Conservation (phyloP, 352 stramenopile species). For the Albugo laibachii region DNA sequence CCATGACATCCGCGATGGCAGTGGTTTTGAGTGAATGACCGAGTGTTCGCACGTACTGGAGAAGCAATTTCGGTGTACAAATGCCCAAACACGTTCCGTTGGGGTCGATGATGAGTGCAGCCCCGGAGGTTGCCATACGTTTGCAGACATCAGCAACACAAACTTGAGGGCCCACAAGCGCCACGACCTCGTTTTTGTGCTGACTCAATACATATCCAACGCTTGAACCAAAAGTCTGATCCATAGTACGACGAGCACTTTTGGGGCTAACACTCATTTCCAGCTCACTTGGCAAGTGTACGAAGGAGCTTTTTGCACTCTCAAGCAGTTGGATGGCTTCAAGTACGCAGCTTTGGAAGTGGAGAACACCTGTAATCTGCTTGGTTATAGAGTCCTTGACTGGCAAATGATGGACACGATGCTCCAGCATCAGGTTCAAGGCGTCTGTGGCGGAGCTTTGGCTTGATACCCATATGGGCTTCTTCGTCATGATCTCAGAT, state of each 20-base stretch:
- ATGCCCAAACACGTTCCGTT: constrained; percentile 82
- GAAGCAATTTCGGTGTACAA: constrained; percentile 95
- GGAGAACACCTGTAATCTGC: constrained; percentile 87
- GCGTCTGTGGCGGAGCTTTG: constrained; percentile 91
- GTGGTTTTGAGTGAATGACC: constrained; percentile 81
- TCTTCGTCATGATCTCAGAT: constrained; percentile 85
- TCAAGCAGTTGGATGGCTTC: constrained; percentile 94
- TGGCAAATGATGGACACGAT: constrained; percentile 92
- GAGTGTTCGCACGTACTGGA: constrained; percentile 86
- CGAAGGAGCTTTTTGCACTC: constrained; percentile 60
- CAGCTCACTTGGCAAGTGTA: constrained; percentile 61
- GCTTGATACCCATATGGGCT: constrained; percentile 88
- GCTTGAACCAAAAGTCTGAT: too few relatives aligned
- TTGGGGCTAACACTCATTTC: constrained; percentile 20
- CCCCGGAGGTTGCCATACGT: too few relatives aligned
- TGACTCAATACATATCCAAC: too few relatives aligned
- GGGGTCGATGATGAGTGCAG: constrained; percentile 83
- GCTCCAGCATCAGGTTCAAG: constrained; percentile 94
- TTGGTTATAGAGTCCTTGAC: constrained; percentile 68
- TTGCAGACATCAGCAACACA: too few relatives aligned
- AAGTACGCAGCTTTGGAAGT: constrained; percentile 98
- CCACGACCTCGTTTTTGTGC: too few relatives aligned
- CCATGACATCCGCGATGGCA: constrained; percentile 91
- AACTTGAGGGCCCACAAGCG: too few relatives aligned
- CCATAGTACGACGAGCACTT: too few relatives aligned